A percentile compares a stretch with the other conserved stretches of the same genome.
These are phyloP conservation scores for Penicillium bialowiezense DNA, from an alignment of 495 filamentous ascomycete genomes.

Conservation along the genomic window DNA sequence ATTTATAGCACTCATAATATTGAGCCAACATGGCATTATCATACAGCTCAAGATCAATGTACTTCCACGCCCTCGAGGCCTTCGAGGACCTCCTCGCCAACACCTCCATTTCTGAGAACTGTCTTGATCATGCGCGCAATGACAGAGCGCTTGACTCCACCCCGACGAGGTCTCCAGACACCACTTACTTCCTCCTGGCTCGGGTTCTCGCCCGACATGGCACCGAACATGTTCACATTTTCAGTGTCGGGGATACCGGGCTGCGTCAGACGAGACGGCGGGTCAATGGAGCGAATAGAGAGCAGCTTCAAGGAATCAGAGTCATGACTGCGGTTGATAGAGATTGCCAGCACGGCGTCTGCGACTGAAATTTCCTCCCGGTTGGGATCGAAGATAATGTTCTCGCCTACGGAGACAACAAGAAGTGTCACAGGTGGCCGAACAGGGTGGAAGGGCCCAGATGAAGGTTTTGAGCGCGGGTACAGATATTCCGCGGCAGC, in stretches of 20 bases:
- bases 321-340: constrained; percentile 47
- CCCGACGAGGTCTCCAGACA: constrained; percentile 75
- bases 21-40: background rate
- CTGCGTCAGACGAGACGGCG: constrained; percentile 67
- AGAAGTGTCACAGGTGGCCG: constrained; percentile 84
- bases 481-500: constrained; percentile 75
- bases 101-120: constrained; percentile 66
- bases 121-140: constrained; percentile 65
- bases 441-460: constrained; percentile 22
- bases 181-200: constrained; percentile 59
- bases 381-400: constrained; percentile 90
- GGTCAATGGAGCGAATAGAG: constrained; percentile 66
- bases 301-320: constrained; percentile 46
- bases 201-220: constrained; percentile 27
- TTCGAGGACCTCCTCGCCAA: constrained; percentile 79
- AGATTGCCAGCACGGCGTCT: constrained; percentile 80
- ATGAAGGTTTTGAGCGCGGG: constrained; percentile 38
- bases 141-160: constrained; percentile 67
- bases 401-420: constrained; percentile 80
- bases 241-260: constrained; percentile 66
- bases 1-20: background rate
- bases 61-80: constrained; percentile 62
- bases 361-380: constrained; percentile 90
- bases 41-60: constrained; percentile 21
- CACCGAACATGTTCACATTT: constrained; percentile 59